Evolutionary conservation across 2,329 filamentous ascomycete genomes (phyloP), one percentile per base, ranked within the genome.

Genomic region (Pseudocercospora eumusae): DNA sequence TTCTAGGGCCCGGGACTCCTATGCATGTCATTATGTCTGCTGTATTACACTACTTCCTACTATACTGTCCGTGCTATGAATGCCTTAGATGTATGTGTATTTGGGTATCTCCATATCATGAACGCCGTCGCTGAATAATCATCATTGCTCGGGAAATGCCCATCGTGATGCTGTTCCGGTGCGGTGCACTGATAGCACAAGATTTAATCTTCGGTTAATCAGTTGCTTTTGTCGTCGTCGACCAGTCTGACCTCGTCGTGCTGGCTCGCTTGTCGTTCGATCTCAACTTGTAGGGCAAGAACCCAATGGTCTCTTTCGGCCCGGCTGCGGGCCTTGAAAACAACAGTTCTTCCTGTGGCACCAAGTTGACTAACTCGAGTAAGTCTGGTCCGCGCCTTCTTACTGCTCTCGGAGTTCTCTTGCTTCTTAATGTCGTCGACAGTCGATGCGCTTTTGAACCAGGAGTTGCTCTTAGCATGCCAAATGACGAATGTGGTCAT

Each of bases 251-350:
- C 77, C 66, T 86, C 84, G 62, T 84, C 81, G 9, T 60, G 77
- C 68, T 86, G 83, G 64, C 82, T 80, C 13, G 74, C 76, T 59
- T 66, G 60, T 55, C 84, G 76, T 75, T 89, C 86, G 72, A 89
- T 89, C 76, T 89, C 87, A 64, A 84, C 84, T 57, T 83, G 83
- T 61, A 89, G 84, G 36, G 81, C 85, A 71, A 88, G 74, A 23
- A 89, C 87, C 87, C 87, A 89, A 67, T 86, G 83, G 74, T 89
- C 87, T 63, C 86, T 81, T 73, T 89, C 87, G 0, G 86, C 82
- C 9, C 87, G 78, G 72, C 83, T 87, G 57, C 86, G 79, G 36
- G 86, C 83, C 69, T 86, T 86, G 71, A 89, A 89, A 11, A 89
- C 86, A 54, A 88, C 82, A 44, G 83, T 86, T 47, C 85, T 77